phyloP scores from a whole-genome alignment of 2,329 filamentous ascomycete species.

The Penicillium sp. region DNA sequence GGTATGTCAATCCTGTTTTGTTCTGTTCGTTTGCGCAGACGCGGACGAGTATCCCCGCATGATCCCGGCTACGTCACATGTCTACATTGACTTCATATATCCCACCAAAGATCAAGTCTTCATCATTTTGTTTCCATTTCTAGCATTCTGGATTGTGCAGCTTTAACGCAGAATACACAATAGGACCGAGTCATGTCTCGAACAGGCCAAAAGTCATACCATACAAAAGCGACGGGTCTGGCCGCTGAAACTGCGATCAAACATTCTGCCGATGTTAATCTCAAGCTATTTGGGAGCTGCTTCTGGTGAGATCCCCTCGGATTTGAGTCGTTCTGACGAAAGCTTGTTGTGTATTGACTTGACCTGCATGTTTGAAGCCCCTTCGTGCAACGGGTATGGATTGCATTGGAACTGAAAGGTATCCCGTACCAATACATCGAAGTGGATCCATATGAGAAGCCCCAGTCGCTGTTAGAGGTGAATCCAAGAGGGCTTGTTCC shows the following conservation, averaged over 20 bases:
- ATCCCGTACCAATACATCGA: slow-evolving; percentile 84
- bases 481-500: slow-evolving; percentile 76
- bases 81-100: slow-evolving; percentile 4
- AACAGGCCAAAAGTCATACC: slow-evolving; percentile 64
- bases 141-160: slow-evolving; percentile 6
- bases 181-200: slow-evolving; percentile 47
- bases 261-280: slow-evolving; percentile 66
- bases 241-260: slow-evolving; percentile 68
- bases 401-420: slow-evolving; percentile 76
- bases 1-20: slow-evolving; percentile 44
- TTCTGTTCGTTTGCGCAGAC: slow-evolving; percentile 5
- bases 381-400: slow-evolving; percentile 87
- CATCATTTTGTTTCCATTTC: background rate
- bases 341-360: slow-evolving; percentile 1
- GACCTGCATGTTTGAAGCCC: slow-evolving; percentile 55
- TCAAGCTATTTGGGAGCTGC: slow-evolving; percentile 79
- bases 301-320: slow-evolving; percentile 64
- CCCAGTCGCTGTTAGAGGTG: slow-evolving; percentile 68
- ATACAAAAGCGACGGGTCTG: slow-evolving; percentile 69
- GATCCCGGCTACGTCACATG: slow-evolving; percentile 22
- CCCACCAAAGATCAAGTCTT: background rate
- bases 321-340: background rate
- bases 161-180: slow-evolving; percentile 14
- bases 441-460: slow-evolving; percentile 75
- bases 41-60: slow-evolving; percentile 14